Percentiles rank a stretch among this genome's conserved stretches.
Conservation (phyloP, 805 yeast genomes). For the Clavispora fructus region DNA sequence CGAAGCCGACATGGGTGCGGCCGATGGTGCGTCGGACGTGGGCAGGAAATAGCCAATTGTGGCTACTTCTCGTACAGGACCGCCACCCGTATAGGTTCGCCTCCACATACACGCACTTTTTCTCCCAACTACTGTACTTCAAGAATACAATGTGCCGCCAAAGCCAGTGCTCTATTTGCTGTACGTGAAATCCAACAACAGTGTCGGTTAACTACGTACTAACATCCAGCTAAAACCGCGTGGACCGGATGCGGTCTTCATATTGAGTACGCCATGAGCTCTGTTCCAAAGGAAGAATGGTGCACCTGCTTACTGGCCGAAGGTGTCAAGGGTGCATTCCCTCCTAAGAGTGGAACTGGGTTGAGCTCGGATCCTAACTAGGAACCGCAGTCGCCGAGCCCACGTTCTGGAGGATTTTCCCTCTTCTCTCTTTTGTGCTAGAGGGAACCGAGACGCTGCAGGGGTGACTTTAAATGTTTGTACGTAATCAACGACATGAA, state of each 20-base stretch:
- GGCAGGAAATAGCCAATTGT: neutral
- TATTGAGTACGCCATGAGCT: constrained; percentile 43
- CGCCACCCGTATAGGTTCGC: neutral
- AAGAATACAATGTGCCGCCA: neutral
- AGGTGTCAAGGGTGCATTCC: neutral
- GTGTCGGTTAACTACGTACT: neutral
- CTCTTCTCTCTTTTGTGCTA: neutral
- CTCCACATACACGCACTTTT: neutral
- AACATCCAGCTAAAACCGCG: constrained; percentile 37
- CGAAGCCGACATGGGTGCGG: neutral
- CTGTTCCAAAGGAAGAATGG: constrained; percentile 42
- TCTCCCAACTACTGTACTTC: neutral
- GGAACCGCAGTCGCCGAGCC: neutral
- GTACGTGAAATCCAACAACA: neutral
- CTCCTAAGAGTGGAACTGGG: constrained; percentile 1
- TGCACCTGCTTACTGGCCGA: constrained; percentile 40
- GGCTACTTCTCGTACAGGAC: constrained; percentile 5
- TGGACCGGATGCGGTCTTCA: constrained; percentile 59
- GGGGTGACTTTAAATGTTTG: neutral
- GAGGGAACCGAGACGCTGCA: neutral
- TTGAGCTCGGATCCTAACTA: neutral
- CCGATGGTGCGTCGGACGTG: neutral
- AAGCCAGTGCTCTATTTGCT: neutral
- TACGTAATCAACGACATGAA: neutral
- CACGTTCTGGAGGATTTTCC: neutral